Conservation (phyloP, 768 basidiomycete genomes). For the Pilatotrama ljubarskyi region DNA sequence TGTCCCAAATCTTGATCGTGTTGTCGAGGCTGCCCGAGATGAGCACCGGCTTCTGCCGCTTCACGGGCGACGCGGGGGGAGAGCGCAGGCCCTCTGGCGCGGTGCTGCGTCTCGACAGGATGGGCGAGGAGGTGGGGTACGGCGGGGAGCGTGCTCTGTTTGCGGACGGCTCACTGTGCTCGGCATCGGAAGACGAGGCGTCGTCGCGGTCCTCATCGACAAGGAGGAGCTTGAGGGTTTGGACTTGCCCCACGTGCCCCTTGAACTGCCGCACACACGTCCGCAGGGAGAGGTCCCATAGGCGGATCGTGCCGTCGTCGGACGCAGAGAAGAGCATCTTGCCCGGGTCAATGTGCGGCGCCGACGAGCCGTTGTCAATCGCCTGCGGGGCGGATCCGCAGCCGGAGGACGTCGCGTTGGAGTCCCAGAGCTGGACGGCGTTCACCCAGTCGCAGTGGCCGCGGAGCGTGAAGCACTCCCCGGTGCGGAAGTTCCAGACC, state of each 20-base stretch:
- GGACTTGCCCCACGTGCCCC: slow-evolving; percentile 94
- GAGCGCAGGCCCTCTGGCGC: neutral
- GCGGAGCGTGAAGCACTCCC: slow-evolving; percentile 87
- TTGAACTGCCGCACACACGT: slow-evolving; percentile 81
- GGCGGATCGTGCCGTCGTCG: slow-evolving; percentile 89
- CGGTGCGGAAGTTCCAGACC: slow-evolving; percentile 91
- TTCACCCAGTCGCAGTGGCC: slow-evolving; percentile 98
- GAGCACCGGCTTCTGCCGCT: slow-evolving; percentile 60
- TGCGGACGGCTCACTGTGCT: slow-evolving; percentile 11
- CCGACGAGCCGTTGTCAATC: slow-evolving; percentile 5
- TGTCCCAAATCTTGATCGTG: slow-evolving; percentile 95
- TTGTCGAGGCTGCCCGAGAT: slow-evolving; percentile 93
- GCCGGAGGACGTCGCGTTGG: slow-evolving; percentile 34
- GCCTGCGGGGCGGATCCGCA: slow-evolving; percentile 8
- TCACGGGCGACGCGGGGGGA: slow-evolving; percentile 3
- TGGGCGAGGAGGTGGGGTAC: slow-evolving; percentile 1
- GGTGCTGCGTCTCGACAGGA: slow-evolving; percentile 7
- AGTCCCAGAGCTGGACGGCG: slow-evolving; percentile 90
- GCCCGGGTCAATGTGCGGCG: slow-evolving; percentile 66
- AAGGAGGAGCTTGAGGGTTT: slow-evolving; percentile 80
- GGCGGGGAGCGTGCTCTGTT: neutral
- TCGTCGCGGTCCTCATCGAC: slow-evolving; percentile 52
- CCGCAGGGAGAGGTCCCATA: slow-evolving; percentile 88
- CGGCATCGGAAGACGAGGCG: slow-evolving; percentile 26
- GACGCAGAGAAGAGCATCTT: slow-evolving; percentile 98